Conservation (phyloP, 2,329 filamentous ascomycete genomes). For the Trichophyton equinum region DNA sequence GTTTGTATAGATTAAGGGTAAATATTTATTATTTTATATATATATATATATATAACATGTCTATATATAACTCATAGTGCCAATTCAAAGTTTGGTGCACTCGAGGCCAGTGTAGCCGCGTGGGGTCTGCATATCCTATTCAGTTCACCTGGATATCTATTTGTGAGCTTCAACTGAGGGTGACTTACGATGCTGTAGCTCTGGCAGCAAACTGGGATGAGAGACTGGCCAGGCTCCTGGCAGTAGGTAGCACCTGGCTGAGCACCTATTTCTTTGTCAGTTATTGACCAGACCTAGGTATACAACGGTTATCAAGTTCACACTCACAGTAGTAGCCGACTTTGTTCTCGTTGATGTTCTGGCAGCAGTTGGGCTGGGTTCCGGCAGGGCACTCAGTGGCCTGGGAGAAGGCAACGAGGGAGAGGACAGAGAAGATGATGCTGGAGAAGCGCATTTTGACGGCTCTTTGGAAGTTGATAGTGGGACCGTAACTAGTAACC, state of each 20-base stretch:
- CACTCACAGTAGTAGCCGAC: background rate
- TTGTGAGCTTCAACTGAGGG: background rate
- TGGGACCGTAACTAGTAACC: no score
- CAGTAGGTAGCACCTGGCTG: background rate
- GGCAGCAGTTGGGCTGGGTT: background rate
- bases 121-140: background rate
- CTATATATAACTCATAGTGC: background rate
- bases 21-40: background rate
- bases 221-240: background rate
- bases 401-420: background rate
- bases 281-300: no score
- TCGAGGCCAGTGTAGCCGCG: background rate
- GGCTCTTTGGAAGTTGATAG: background rate
- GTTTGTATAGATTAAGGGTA: background rate
- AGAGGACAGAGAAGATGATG: background rate
- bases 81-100: background rate
- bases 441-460: background rate
- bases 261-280: background rate
- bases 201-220: background rate
- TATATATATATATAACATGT: background rate
- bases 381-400: background rate
- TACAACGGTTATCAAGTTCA: no score
- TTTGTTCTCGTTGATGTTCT: background rate
- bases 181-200: background rate
- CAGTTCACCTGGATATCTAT: background rate